Evolutionary conservation across 768 basidiomycete species (phyloP), one percentile per base, ranked within the genome.

Genomic region (Rhizopogon sp.): DNA sequence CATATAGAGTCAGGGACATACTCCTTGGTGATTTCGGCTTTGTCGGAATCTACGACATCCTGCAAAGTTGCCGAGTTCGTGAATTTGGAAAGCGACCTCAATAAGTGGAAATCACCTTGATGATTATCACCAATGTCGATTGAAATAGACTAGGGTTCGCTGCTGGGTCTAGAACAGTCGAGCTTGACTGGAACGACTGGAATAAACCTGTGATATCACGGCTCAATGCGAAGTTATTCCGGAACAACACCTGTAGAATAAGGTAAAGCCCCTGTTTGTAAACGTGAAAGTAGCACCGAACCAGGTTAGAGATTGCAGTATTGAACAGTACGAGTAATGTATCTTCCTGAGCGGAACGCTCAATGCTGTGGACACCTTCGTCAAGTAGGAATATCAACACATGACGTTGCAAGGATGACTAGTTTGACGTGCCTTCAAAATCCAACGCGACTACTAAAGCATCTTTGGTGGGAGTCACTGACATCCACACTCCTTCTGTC

Each of bases 401-500:
- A 6, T 20, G 11, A 13, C 9, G 7, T 22, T 17, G 17, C 74
- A 52, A 33, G 14, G 37, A 20, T 29, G 16, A 13, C 6, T 14
- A 3, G 5, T 17, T 0, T 0, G 8, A 55, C 60, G 0, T 7
- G 76, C 84, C 84, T 75, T 85, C 84, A 43, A 85, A 85, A 58
- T 85, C 84, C 6, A 85, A 72, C 3, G 83, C 78, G 1, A 85
- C 82, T 9, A 85, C 69, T 9, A 85, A 60, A 0, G 66, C 66
- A 22, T 82, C 77, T 45, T 77, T 70, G 0, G 83, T 84, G 0
- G 84, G 84, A 1, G 83, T 83, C 7, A 81, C 80, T 0, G 83
- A 84, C 77, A 85, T 79, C 84, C 83, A 85, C 2, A 84, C 81
- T 5, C 83, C 83, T 68, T 83, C 81, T 62, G 80, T 85, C 8